Percentiles rank a stretch among this genome's conserved stretches.
phyloP scores from a whole-genome alignment of 139 green algal species.

The Chlorella ohadii region DNA sequence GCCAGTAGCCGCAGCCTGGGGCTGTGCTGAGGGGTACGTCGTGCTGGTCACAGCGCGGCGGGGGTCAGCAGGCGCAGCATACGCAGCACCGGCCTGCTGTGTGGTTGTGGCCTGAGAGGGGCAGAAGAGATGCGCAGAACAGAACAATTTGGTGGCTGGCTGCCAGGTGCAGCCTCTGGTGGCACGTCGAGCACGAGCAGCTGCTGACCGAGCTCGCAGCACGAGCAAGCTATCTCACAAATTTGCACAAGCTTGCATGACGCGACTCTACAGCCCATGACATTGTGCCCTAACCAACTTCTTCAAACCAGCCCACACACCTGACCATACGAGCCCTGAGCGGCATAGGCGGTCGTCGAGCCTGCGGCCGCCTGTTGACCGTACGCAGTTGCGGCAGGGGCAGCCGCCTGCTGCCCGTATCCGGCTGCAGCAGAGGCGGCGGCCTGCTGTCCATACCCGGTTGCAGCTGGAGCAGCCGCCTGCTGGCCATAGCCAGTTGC shows the following conservation, averaged over 20 bases:
- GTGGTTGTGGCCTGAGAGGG: background rate
- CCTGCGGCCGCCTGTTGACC: background rate
- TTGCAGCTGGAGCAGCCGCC: background rate
- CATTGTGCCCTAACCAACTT: too few relatives aligned
- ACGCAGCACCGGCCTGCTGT: background rate
- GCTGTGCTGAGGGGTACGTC: background rate
- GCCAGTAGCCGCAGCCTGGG: background rate
- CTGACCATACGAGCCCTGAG: constrained; percentile 1
- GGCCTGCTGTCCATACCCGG: background rate
- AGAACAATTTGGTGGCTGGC: background rate
- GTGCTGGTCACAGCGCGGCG: constrained; percentile 2
- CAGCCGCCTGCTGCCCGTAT: background rate
- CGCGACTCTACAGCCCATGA: too few relatives aligned
- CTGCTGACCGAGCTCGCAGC: too few relatives aligned
- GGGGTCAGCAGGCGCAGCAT: constrained; percentile 1
- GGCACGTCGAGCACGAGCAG: too few relatives aligned
- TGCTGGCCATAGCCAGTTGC: background rate
- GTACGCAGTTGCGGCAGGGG: background rate
- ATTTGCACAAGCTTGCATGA: too few relatives aligned
- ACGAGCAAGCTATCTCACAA: too few relatives aligned
- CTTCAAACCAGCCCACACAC: too few relatives aligned
- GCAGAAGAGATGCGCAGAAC: too few relatives aligned
- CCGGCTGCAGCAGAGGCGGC: background rate
- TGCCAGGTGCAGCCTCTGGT: too few relatives aligned
- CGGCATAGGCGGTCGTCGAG: background rate